Base-by-base conservation (phyloP, 495 filamentous ascomycete genomes). In the Lepidopterella palustris region DNA sequence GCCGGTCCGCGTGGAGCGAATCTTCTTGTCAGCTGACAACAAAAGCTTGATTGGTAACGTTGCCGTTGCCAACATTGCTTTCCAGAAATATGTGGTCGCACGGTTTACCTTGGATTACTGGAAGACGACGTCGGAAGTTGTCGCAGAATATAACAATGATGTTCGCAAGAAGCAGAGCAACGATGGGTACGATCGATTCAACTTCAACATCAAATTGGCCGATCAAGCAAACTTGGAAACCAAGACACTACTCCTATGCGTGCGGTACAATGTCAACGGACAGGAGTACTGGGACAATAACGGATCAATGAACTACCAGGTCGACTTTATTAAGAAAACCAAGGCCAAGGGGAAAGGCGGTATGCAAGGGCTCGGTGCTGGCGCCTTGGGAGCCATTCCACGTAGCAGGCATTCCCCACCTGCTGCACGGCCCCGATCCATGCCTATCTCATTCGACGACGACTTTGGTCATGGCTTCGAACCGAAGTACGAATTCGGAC, bases 231-330 rank as follows among this genome's bases (percentile, higher is more conserved):
- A 95, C 68, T 78, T 98, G 29, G 92, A 96, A 66, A 79, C 81
- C 48, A 97, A 96, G 77, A 92, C 89, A 0, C 76, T 97, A 66
- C 89, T 89, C 68, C 85, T 96, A 62, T 98, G 93, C 76, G 84
- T 97, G 48, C 86, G 89, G 26, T 98, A 97, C 73, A 84, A 73
- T 45, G 89, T 95, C 42, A 84, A 82, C 62, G 90, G 91, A 5
- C 82, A 88, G 63, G 92, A 97, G 63, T 87, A 84, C 69, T 98
- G 93, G 93, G 95, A 98, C 76, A 98, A 92, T 77, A 97, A 98
- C 69, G 72, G 80, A 58, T 76, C 76, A 11, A 80, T 82, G 70
- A 96, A 98, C 72, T 97, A 90, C 72, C 90, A 95, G 66, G 82
- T 96, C 53, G 90, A 95, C 69, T 98, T 98, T 76, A 76, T 78